Percentiles rank a stretch among this genome's conserved stretches.
Evolutionary conservation across 2,329 filamentous ascomycete genomes (phyloP).

Genomic region (Talaromyces funiculosus): DNA sequence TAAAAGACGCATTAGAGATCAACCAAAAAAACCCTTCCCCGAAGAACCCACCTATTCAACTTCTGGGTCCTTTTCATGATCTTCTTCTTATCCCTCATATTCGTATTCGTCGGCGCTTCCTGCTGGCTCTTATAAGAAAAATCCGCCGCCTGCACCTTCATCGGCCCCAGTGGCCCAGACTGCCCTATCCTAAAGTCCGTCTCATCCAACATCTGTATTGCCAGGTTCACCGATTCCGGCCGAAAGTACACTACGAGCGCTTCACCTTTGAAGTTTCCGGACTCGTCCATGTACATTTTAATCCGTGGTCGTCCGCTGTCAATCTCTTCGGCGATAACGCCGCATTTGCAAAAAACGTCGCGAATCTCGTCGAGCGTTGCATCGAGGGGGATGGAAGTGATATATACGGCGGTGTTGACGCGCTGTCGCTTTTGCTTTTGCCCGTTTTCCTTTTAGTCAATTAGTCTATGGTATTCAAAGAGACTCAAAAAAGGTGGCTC

Average conservation of each 20-base stretch:
- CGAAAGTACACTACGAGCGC: conserved; percentile 92
- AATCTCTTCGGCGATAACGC: conserved; percentile 90
- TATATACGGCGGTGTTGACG: conserved; percentile 86
- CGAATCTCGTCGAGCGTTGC: conserved; percentile 74
- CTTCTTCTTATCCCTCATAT: conserved; percentile 71
- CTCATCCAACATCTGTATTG: conserved; percentile 50
- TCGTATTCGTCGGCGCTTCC: conserved; percentile 52
- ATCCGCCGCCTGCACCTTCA: conserved; percentile 79
- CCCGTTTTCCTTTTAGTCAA: conserved; percentile 20
- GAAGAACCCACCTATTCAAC: conserved; percentile 56
- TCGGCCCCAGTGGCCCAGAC: conserved; percentile 52
- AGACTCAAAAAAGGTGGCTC: not conserved
- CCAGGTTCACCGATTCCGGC: conserved; percentile 75
- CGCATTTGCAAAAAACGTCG: conserved; percentile 78
- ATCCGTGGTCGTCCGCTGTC: conserved; percentile 82
- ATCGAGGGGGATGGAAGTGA: conserved; percentile 79
- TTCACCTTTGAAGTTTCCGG: conserved; percentile 87
- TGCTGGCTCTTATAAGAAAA: conserved; percentile 85
- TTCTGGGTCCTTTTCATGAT: conserved; percentile 89
- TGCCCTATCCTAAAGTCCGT: conserved; percentile 65
- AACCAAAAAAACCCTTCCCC: not conserved
- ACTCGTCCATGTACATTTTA: conserved; percentile 81
- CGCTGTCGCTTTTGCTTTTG: conserved; percentile 40
- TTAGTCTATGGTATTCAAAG: not conserved
- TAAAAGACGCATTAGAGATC: not conserved